Base-by-base conservation (phyloP, 2,329 filamentous ascomycete genomes). In the Fusarium annulatum region DNA sequence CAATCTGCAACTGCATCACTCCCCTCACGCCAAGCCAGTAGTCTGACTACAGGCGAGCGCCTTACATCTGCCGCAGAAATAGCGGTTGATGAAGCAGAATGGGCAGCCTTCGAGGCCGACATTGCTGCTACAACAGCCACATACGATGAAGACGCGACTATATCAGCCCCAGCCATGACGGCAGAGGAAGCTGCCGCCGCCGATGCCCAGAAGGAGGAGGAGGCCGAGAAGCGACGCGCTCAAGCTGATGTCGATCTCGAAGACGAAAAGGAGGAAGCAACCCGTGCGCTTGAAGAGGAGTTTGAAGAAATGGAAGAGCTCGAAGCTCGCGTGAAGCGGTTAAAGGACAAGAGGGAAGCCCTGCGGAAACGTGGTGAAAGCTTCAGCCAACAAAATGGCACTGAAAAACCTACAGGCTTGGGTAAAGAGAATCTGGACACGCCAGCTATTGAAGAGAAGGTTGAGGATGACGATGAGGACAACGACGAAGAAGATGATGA, bases 21-120 rank as follows among this genome's bases (percentile, higher is more conserved):
- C 42, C 79, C 74, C 9, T 77, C 80, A 2, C 78, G 80, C 2
- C 80, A 74, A 36, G 73, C 69, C 53, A 79, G 67, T 53, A 72
- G 67, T 34, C 60, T 78, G 38, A 11, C 76, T 15, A 67, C 66
- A 46, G 66, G 75, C 39, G 65, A 77, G 16, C 46, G 74, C n/a
- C 63, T 71, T 45, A 59, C 61, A 16, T 41, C 74, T 33, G 33
- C 49, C 18, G 52, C 71, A 23, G 60, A 75, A 46, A 66, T 73
- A 23, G 72, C 79, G 12, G 83, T 86, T 14, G 90, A 95, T 79
- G 94, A 97, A 78, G 90, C 92, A 61, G 93, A 96, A 82, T 96
- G 93, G 93, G 92, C 93, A 4, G 93, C 94, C 14, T 97, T 97
- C 79, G 92, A 97, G 80, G 93, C 93, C 6, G 94, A 97, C 61